Evolutionary conservation across 139 green algal genomes (phyloP).

Genomic region (Pseudopediastrum boryanum): DNA sequence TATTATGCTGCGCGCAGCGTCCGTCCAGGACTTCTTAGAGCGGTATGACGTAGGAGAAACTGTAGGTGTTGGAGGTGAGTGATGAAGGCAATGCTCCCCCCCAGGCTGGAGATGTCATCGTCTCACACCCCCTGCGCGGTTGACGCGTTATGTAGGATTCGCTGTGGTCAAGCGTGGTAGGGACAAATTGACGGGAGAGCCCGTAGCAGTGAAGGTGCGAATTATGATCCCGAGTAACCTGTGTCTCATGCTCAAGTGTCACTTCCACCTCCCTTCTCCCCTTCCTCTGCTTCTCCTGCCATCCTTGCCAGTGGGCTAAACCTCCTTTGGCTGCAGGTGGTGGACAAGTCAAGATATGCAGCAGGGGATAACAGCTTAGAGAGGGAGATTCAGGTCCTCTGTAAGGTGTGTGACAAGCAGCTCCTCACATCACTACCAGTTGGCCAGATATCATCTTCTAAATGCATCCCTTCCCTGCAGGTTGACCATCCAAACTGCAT

Average conservation of each 20-base stretch:
- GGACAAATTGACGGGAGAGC: constrained; percentile 66
- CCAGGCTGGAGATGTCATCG: neutral
- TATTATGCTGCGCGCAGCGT: too few relatives aligned
- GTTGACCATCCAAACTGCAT: constrained; percentile 82
- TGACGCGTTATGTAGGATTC: constrained; percentile 57
- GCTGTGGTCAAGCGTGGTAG: constrained; percentile 80
- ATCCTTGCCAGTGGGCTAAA: neutral
- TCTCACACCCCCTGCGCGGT: neutral
- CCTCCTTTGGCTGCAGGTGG: constrained; percentile 60
- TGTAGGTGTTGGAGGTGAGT: constrained; percentile 74
- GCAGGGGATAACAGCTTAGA: constrained; percentile 76
- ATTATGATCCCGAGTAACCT: neutral
- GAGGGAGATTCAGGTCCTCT: constrained; percentile 74
- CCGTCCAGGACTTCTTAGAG: constrained; percentile 76
- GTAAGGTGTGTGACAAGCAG: constrained; percentile 56
- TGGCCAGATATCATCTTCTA: neutral
- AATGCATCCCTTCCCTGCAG: constrained; percentile 31
- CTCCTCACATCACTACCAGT: neutral
- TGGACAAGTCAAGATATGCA: constrained; percentile 76
- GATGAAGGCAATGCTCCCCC: neutral
- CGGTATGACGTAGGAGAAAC: constrained; percentile 78
- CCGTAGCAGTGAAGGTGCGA: constrained; percentile 78
- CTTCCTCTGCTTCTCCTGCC: neutral
- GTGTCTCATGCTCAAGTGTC: neutral
- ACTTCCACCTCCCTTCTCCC: neutral